These are phyloP conservation scores for Suillus decipiens DNA, from an alignment of 768 basidiomycete genomes.

Conservation along the genomic window DNA sequence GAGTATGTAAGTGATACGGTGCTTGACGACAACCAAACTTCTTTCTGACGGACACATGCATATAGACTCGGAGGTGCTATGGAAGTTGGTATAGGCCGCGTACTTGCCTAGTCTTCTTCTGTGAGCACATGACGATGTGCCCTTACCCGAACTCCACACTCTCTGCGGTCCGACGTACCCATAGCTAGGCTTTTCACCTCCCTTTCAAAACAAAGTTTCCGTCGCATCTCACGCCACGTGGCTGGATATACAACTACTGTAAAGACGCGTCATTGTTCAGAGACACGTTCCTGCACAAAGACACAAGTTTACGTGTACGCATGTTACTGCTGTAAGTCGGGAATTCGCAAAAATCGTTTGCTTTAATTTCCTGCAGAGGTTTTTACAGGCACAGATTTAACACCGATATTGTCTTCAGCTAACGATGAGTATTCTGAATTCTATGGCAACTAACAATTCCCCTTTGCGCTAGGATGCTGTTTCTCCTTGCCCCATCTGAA, in stretches of 20 bases:
- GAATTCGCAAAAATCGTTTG: neutral
- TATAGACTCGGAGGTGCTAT: neutral
- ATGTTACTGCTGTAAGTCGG: neutral
- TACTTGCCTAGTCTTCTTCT: neutral
- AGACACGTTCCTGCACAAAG: neutral
- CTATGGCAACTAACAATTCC: neutral
- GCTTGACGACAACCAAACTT: neutral
- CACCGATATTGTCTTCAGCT: neutral
- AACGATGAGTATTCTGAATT: neutral
- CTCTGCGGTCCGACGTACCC: neutral
- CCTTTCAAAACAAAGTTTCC: neutral
- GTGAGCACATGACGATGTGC: neutral
- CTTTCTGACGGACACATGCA: neutral
- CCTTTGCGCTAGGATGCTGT: neutral
- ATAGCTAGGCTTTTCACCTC: neutral
- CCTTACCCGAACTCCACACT: neutral
- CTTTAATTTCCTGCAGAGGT: neutral
- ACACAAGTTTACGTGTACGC: neutral
- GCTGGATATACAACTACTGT: neutral
- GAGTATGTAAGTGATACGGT: neutral
- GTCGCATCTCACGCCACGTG: neutral
- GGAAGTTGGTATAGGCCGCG: neutral
- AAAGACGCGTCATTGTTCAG: neutral
- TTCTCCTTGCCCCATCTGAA: neutral
- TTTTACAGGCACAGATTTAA: neutral